Percentiles rank a stretch among this genome's conserved stretches.
Conservation (phyloP, 805 yeast genomes). For the Kuraishia hungarica region DNA sequence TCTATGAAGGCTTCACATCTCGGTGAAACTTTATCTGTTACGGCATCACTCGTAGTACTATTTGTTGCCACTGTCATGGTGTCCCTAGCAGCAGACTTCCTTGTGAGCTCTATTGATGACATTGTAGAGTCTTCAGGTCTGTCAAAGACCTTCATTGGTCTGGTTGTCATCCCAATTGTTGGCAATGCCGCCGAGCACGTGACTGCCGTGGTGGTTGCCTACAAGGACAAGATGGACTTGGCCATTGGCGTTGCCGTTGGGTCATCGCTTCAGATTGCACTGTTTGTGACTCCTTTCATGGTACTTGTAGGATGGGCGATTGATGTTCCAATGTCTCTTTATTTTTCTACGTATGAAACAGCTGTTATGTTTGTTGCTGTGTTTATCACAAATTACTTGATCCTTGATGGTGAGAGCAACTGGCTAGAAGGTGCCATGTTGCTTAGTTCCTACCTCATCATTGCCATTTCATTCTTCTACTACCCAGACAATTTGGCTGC, state of each 20-base stretch:
- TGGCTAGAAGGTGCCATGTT: slow-evolving; percentile 97
- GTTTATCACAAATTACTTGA: slow-evolving; percentile 76
- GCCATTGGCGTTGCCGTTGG: slow-evolving; percentile 98
- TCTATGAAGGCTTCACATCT: not conserved
- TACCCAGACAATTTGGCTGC: slow-evolving; percentile 54
- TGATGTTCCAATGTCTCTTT: slow-evolving; percentile 87
- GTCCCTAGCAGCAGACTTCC: slow-evolving; percentile 85
- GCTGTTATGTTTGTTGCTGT: slow-evolving; percentile 87
- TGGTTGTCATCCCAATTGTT: slow-evolving; percentile 89
- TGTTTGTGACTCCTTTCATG: slow-evolving; percentile 92
- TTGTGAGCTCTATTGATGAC: slow-evolving; percentile 89
- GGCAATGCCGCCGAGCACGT: slow-evolving; percentile 99
- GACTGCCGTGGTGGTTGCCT: slow-evolving; percentile 91
- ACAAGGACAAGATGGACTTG: slow-evolving; percentile 94
- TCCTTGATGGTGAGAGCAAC: slow-evolving; percentile 90
- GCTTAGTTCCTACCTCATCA: slow-evolving; percentile 74
- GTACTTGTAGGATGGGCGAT: slow-evolving; percentile 91
- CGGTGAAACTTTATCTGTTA: slow-evolving; percentile 30
- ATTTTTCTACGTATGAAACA: slow-evolving; percentile 90
- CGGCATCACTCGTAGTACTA: slow-evolving; percentile 47
- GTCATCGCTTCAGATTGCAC: slow-evolving; percentile 88
- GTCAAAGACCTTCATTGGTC: slow-evolving; percentile 91
- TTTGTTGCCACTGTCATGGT: slow-evolving; percentile 67
- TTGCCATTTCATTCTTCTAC: slow-evolving; percentile 84
- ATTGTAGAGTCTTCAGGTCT: slow-evolving; percentile 79